Conservation (phyloP, 1,139 yeast species). For the Kluyveromyces sp. region DNA sequence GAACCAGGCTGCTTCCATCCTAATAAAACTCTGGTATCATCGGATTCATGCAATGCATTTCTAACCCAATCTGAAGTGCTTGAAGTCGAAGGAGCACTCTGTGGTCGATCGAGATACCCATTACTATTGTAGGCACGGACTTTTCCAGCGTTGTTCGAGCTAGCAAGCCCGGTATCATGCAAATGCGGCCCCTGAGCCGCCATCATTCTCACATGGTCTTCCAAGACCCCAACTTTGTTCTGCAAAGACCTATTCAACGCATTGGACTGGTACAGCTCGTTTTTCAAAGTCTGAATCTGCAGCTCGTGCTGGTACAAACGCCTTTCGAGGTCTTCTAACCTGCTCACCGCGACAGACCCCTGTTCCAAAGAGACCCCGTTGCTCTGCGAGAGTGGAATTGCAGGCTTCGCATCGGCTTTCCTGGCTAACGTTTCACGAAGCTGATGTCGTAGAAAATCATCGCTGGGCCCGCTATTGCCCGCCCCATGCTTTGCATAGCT, state of each 20-base stretch:
- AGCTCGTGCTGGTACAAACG: constrained; percentile 9
- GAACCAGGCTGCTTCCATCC: constrained; percentile 10
- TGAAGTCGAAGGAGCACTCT: constrained; percentile 11
- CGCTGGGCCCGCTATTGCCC: too few species aligned
- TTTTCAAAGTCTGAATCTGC: constrained; percentile 9
- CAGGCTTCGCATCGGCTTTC: constrained; percentile 1
- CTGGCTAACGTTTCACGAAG: constrained; percentile 13
- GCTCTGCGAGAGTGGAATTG: neutral
- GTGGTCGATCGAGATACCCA: neutral
- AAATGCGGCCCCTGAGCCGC: neutral
- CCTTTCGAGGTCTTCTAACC: constrained; percentile 6
- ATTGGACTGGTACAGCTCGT: constrained; percentile 9
- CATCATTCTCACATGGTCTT: constrained; percentile 6
- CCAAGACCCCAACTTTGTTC: constrained; percentile 8
- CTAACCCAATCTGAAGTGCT: constrained; percentile 6
- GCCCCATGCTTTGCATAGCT: too few species aligned
- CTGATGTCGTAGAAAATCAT: constrained; percentile 16
- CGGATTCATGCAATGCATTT: constrained; percentile 8
- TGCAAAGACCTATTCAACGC: constrained; percentile 8
- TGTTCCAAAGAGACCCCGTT: too few species aligned
- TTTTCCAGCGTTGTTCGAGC: neutral
- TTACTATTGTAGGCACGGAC: neutral
- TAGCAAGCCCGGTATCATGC: constrained; percentile 1
- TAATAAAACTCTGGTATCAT: constrained; percentile 13
- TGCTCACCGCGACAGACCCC: constrained; percentile 5